Evolutionary conservation across 1,139 yeast species (phyloP).

Genomic region (Diutina pseudorugosa): DNA sequence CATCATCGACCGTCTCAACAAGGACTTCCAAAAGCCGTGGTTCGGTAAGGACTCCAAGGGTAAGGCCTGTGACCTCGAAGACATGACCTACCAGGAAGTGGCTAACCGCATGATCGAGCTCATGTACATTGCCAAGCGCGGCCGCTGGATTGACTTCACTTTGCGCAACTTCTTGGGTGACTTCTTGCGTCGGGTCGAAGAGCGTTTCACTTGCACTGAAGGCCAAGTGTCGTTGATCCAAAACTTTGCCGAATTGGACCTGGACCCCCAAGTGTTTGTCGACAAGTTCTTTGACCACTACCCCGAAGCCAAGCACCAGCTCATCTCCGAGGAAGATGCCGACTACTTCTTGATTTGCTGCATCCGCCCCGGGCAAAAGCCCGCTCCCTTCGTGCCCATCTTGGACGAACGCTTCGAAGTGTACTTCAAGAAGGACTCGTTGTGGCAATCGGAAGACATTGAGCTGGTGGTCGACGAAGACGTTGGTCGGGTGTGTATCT

Average conservation of each 20-base stretch:
- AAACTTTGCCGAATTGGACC: conserved; percentile 52
- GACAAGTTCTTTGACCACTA: conserved; percentile 52
- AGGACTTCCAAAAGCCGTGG: conserved; percentile 98
- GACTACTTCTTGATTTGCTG: conserved; percentile 84
- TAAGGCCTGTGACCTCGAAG: conserved; percentile 72
- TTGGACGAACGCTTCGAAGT: conserved; percentile 89
- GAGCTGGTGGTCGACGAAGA: conserved; percentile 95
- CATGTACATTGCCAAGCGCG: conserved; percentile 69
- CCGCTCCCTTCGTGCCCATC: conserved; percentile 95
- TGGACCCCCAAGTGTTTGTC: conserved; percentile 47
- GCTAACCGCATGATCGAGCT: conserved; percentile 80
- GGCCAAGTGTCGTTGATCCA: conserved; percentile 58
- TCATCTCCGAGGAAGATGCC: conserved; percentile 89
- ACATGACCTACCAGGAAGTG: conserved; percentile 92
- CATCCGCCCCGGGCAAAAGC: conserved; percentile 80
- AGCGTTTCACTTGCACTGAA: conserved; percentile 63
- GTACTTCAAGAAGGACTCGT: conserved; percentile 95
- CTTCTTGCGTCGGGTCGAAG: conserved; percentile 88
- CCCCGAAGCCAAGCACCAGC: conserved; percentile 67
- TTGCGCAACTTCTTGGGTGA: conserved; percentile 82
- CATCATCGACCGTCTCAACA: conserved; percentile 74
- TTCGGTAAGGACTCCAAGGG: conserved; percentile 70
- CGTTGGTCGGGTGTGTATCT: conserved; percentile 95
- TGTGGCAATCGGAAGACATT: conserved; percentile 97
- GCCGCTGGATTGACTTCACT: conserved; percentile 80